These are phyloP conservation scores for Aspergillus carlsbadensis DNA, from an alignment of 495 filamentous ascomycete genomes.

Conservation along the genomic window DNA sequence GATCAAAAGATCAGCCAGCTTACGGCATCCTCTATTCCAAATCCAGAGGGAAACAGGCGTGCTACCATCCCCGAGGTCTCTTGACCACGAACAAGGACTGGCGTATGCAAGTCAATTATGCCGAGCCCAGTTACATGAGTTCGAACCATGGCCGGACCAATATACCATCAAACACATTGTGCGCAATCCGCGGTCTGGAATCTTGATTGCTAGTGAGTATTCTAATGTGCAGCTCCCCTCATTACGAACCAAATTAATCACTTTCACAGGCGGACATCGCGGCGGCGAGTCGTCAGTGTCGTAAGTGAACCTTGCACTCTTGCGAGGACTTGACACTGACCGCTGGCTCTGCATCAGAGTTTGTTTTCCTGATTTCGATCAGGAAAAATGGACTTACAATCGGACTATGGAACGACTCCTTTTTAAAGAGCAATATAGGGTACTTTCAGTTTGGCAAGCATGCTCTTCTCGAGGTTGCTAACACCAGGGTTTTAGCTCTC, in stretches of 20 bases:
- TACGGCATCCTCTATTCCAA: constrained; percentile 29
- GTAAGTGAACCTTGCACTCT: constrained; percentile 23
- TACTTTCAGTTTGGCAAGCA: constrained; percentile 8
- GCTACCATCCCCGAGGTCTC: constrained; percentile 10
- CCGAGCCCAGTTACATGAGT: constrained; percentile 32
- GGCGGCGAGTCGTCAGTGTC: constrained; percentile 35
- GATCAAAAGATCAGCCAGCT: constrained; percentile 29
- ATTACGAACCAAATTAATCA: constrained; percentile 12
- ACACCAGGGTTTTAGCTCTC: constrained; percentile 29
- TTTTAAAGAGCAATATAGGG: constrained; percentile 36
- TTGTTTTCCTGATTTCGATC: constrained; percentile 38
- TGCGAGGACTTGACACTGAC: constrained; percentile 2
- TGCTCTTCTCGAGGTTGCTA: background rate
- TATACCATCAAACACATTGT: constrained; percentile 36
- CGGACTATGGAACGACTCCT: constrained; percentile 38
- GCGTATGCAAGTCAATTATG: constrained; percentile 35
- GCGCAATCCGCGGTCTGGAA: constrained; percentile 36
- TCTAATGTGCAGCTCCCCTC: background rate
- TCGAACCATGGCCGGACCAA: constrained; percentile 33
- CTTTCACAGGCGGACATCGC: constrained; percentile 28
- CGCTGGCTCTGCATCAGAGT: constrained; percentile 23
- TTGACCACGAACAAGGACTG: constrained; percentile 27
- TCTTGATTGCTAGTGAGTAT: constrained; percentile 37
- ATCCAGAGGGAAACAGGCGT: constrained; percentile 30
- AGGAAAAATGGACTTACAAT: constrained; percentile 36